Evolutionary conservation across 805 yeast genomes (phyloP), one percentile per base, ranked within the genome.

Genomic region (Jamesozyma lodderae): DNA sequence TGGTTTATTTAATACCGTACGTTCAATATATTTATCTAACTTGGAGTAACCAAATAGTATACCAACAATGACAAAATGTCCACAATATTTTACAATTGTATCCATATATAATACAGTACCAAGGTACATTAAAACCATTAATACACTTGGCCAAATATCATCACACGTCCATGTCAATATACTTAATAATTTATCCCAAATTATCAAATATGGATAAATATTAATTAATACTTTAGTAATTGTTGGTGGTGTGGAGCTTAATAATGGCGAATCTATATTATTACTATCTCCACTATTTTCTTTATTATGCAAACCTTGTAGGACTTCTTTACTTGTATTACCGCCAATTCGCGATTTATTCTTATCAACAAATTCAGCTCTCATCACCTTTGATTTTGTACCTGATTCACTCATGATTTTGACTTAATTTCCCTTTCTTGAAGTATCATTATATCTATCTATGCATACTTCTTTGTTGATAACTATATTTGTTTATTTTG

Each of bases 151-250:
- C 85, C 90, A 86, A 24, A 73, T 68, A 58, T 86, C 94, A 26
- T 81, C 87, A 44, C 79, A 78, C 2, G 97, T 84, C 98, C 98
- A 90, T 0, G 97, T 88, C 28, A 84, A 60, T 29, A 88, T 68
- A 31, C 84, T 78, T 38, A 87, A 66, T 3, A 74, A 42, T 46
- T 77, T 75, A 59, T 88, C 85, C n/a, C 78, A 75, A 1, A 82
- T 71, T 25, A 83, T 69, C 28, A 90, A 66, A 55, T 85, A 85
- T 2, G 97, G 97, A 57, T 90, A 88, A 8, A 94, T 76, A 43
- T 77, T 71, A 28, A 87, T 75, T 36, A 90, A 68, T 3, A 92
- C 84, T 49, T 84, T 82, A 22, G 95, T 79, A 11, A 90, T 85
- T 1, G 87, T 75, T 2, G 96, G 92, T 2, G 97, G 97, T 0